Evolutionary conservation across 1,284 basidiomycete species (phyloP).

Genomic region (Golubevia pallescens): DNA sequence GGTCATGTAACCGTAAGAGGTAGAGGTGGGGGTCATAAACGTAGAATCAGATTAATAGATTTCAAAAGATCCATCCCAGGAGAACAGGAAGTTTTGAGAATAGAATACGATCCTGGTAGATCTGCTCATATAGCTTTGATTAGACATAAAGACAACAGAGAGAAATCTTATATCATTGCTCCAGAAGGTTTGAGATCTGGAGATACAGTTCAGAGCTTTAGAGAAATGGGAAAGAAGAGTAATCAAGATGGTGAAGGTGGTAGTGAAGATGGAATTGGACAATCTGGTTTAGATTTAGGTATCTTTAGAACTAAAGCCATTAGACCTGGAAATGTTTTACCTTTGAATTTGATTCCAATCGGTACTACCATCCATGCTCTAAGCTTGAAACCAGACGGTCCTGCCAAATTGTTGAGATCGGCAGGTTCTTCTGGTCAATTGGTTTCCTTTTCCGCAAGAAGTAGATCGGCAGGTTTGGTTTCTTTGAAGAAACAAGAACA

Average conservation of each 20-base stretch:
- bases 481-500: neutral
- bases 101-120: conserved; percentile 95
- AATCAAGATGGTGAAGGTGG: too few relatives aligned
- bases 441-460: neutral
- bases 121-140: conserved; percentile 92
- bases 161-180: conserved; percentile 84
- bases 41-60: conserved; percentile 85
- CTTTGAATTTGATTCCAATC: conserved; percentile 85
- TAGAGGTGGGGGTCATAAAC: conserved; percentile 88
- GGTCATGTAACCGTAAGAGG: conserved; percentile 88
- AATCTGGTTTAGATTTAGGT: conserved; percentile 69
- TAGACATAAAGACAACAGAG: conserved; percentile 69
- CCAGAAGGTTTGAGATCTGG: conserved; percentile 87
- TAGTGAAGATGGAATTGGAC: neutral
- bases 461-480: neutral
- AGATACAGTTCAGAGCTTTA: conserved; percentile 85
- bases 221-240: conserved; percentile 74
- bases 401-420: conserved; percentile 82
- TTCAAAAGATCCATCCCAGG: conserved; percentile 77
- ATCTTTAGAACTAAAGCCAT: conserved; percentile 83
- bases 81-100: conserved; percentile 83
- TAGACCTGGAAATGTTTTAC: conserved; percentile 91
- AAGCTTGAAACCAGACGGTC: conserved; percentile 77
- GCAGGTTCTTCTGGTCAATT: conserved; percentile 87
- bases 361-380: conserved; percentile 90